These are phyloP conservation scores for Chlamydomonas applanata DNA, from an alignment of 139 green algal species.

Conservation along the genomic window DNA sequence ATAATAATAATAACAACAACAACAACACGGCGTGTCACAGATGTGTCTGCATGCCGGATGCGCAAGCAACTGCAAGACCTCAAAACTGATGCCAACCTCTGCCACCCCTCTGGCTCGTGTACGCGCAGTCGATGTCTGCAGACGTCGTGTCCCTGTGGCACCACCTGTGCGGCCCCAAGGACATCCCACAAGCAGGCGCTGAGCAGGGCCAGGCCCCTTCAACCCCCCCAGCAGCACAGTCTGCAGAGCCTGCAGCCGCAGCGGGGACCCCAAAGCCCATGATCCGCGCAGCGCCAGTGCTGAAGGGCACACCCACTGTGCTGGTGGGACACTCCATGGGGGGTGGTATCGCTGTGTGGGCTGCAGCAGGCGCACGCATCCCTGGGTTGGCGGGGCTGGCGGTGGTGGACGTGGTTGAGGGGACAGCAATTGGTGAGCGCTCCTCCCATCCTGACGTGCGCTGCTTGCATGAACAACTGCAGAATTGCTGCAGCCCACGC, in stretches of 20 bases:
- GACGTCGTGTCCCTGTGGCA: slow-evolving; percentile 71
- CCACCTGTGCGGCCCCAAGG: slow-evolving; percentile 42
- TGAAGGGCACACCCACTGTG: slow-evolving; percentile 35
- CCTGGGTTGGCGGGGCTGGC: slow-evolving; percentile 67
- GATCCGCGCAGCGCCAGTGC: neutral
- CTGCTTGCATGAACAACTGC: neutral
- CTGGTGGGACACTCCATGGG: slow-evolving; percentile 90
- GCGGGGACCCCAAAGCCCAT: neutral
- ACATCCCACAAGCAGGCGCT: neutral
- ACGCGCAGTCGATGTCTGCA: slow-evolving; percentile 47
- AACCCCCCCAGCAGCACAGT: slow-evolving; percentile 8
- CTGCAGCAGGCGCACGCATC: slow-evolving; percentile 54
- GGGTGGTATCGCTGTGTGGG: slow-evolving; percentile 72
- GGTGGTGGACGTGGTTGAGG: slow-evolving; percentile 94
- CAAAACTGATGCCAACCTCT: too few relatives aligned
- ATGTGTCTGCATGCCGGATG: too few relatives aligned
- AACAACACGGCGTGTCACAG: too few relatives aligned
- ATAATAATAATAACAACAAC: too few relatives aligned
- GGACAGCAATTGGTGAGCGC: slow-evolving; percentile 70
- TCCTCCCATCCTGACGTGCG: neutral
- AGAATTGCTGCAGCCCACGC: too few relatives aligned
- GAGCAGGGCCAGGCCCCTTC: slow-evolving; percentile 4
- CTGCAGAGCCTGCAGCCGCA: neutral
- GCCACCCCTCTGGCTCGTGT: neutral
- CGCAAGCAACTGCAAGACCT: too few relatives aligned